Percentiles rank a stretch among this genome's conserved stretches.
Evolutionary conservation across 768 basidiomycete genomes (phyloP).

Genomic region (Terana coerulea): DNA sequence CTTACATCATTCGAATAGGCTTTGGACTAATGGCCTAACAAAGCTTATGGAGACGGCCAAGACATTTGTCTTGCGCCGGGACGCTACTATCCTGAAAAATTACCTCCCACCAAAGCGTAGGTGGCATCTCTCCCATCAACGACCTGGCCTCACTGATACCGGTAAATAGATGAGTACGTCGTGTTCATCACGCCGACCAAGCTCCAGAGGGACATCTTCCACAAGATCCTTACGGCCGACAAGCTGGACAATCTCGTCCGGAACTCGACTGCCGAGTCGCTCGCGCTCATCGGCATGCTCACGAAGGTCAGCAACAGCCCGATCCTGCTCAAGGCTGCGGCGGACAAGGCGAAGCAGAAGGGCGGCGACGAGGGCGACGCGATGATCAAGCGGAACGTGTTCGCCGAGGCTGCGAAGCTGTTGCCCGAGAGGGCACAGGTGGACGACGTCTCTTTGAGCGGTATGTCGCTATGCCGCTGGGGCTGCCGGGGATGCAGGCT

Average conservation of each 20-base stretch:
- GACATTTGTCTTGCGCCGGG: constrained; percentile 89
- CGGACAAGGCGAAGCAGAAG: constrained; percentile 53
- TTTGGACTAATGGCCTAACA: background rate
- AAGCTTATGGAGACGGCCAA: constrained; percentile 72
- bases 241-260: constrained; percentile 66
- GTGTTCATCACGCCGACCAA: constrained; percentile 88
- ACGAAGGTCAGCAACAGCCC: constrained; percentile 95
- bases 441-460: constrained; percentile 77
- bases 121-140: constrained; percentile 20
- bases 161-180: constrained; percentile 84
- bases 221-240: constrained; percentile 67
- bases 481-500: too few species aligned
- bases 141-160: background rate
- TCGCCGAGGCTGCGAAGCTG: constrained; percentile 58
- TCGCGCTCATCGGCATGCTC: constrained; percentile 74
- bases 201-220: constrained; percentile 80
- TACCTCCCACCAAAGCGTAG: constrained; percentile 90
- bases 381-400: constrained; percentile 41
- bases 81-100: constrained; percentile 74
- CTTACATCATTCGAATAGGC: background rate
- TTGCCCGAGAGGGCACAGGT: constrained; percentile 57
- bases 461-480: constrained; percentile 34
- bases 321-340: constrained; percentile 76
- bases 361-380: constrained; percentile 25
- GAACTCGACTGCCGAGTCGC: constrained; percentile 70